These are phyloP conservation scores for Chytridium lagenaria DNA, from an alignment of 371 early-diverging fungal genomes.

Conservation along the genomic window DNA sequence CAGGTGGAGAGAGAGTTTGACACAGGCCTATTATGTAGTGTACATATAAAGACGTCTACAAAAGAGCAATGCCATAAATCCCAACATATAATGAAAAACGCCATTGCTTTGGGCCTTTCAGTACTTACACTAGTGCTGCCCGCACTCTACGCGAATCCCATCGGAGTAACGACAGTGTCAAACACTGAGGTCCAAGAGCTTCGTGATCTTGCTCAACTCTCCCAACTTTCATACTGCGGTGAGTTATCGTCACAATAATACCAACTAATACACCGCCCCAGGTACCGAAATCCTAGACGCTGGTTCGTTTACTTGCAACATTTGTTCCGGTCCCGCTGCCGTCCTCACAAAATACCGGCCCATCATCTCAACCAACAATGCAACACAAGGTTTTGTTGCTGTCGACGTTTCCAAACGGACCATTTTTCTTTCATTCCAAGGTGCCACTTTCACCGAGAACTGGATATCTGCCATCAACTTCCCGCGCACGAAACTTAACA, in stretches of 20 bases:
- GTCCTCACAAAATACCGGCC: background rate
- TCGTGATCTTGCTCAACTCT: background rate
- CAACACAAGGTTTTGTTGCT: conserved; percentile 9
- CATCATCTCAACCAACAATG: background rate
- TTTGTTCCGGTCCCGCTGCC: background rate
- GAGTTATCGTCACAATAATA: too few species aligned
- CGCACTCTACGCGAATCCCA: too few species aligned
- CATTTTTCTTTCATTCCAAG: background rate
- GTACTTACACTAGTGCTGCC: too few species aligned
- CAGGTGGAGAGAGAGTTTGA: too few species aligned
- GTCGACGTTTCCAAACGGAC: background rate
- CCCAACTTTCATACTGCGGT: conserved; percentile 21
- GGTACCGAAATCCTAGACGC: background rate
- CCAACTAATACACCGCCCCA: too few species aligned
- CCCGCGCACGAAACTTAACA: background rate
- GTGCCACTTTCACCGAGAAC: background rate
- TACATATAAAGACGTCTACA: too few species aligned
- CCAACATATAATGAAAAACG: too few species aligned
- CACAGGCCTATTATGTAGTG: too few species aligned
- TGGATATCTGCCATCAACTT: background rate
- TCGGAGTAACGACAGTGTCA: background rate
- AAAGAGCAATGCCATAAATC: too few species aligned
- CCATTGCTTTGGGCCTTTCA: too few species aligned
- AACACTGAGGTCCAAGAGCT: background rate
- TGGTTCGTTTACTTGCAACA: background rate